Conservation (phyloP, 352 stramenopile genomes). For the Pythium oligandrum region DNA sequence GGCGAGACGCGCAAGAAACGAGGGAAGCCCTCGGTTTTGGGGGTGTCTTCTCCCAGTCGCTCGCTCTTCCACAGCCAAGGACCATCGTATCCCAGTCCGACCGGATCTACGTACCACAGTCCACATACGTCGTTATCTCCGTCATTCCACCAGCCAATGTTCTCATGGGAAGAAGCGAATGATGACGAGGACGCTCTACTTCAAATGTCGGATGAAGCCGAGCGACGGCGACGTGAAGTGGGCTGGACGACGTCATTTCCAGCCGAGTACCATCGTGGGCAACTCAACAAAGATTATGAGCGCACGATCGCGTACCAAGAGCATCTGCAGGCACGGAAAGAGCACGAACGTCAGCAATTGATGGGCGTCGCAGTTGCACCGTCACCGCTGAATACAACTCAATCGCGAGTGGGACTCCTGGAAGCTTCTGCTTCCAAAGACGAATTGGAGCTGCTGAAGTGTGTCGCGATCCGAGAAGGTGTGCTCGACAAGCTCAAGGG, state of each 20-base stretch:
- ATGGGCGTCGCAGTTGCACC: constrained; percentile 13
- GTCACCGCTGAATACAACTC: not conserved
- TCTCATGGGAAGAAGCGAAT: no score
- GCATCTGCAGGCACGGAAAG: constrained; percentile 25
- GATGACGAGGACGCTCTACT: no score
- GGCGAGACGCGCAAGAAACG: no score
- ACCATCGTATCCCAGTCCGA: constrained; percentile 3
- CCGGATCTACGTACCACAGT: constrained; percentile 10
- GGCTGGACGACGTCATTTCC: constrained; percentile 70
- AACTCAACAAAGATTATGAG: constrained; percentile 36
- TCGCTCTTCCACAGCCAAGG: constrained; percentile 1
- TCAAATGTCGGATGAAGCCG: not conserved
- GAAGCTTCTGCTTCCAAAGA: constrained; percentile 10
- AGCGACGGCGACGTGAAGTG: constrained; percentile 52
- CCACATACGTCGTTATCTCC: no score
- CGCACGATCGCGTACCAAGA: constrained; percentile 60
- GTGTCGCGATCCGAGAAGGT: constrained; percentile 56
- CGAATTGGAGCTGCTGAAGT: constrained; percentile 44
- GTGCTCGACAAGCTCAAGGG: constrained; percentile 44
- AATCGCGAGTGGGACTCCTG: constrained; percentile 1
- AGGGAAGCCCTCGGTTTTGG: no score
- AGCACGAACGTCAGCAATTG: constrained; percentile 17
- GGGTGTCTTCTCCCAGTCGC: not conserved
- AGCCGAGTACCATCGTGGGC: constrained; percentile 44
- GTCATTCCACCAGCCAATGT: no score